Percentiles rank a stretch among this genome's conserved stretches.
Conservation (phyloP, 2,329 filamentous ascomycete genomes). For the Paecilomyces niveus region DNA sequence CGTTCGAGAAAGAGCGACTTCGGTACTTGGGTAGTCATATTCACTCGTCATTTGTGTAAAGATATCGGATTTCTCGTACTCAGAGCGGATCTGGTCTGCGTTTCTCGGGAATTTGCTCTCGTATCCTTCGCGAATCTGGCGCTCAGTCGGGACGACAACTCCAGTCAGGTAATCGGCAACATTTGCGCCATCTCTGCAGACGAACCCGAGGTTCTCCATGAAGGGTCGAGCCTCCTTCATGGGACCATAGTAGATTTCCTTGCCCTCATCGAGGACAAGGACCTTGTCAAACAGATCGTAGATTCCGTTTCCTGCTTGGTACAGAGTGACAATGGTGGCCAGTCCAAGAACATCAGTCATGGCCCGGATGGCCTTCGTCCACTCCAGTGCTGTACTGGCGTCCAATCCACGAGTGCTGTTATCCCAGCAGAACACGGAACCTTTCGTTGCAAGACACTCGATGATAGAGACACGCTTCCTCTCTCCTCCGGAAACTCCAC, state of each 20-base stretch:
- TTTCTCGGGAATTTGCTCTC: conserved; percentile 40
- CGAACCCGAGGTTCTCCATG: conserved; percentile 59
- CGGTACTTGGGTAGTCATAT: conserved; percentile 49
- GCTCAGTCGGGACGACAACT: conserved; percentile 51
- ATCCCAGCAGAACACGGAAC: conserved; percentile 59
- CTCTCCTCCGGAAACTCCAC: conserved; percentile 63
- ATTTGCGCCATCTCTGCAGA: conserved; percentile 56
- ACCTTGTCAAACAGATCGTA: conserved; percentile 66
- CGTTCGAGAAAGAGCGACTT: conserved; percentile 44
- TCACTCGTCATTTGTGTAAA: conserved; percentile 47
- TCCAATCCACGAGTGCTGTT: conserved; percentile 61
- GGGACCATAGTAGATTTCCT: conserved; percentile 59
- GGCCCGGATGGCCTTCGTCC: conserved; percentile 53
- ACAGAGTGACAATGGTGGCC: conserved; percentile 57
- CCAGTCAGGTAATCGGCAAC: conserved; percentile 60
- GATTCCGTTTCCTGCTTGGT: conserved; percentile 64
- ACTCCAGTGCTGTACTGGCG: conserved; percentile 58
- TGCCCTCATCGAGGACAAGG: conserved; percentile 59
- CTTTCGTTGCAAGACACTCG: conserved; percentile 54
- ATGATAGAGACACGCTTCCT: conserved; percentile 63
- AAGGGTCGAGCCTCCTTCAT: conserved; percentile 53
- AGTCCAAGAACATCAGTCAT: conserved; percentile 58
- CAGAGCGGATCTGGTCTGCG: conserved; percentile 35
- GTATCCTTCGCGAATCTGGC: conserved; percentile 36
- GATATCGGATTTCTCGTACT: conserved; percentile 49